Evolutionary conservation across 768 basidiomycete species (phyloP), one percentile per base, ranked within the genome.

Genomic region (Psilocybe azurescens): DNA sequence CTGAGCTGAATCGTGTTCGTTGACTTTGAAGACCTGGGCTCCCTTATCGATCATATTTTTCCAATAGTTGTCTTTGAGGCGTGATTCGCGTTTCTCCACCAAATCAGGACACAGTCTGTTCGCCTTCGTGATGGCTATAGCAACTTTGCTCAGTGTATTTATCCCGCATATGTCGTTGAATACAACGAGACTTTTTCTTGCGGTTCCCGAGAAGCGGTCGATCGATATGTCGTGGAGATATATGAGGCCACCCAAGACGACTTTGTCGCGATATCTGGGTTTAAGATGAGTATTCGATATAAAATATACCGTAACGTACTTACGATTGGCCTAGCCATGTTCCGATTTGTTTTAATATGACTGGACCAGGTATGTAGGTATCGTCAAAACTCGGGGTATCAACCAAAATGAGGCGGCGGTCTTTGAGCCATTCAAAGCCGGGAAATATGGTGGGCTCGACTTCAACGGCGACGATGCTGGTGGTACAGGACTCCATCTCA

Each of bases 321-420:
- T 39, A 54, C 53, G 38, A 18, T 38, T 54, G n/a, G 13, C 36
- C 24, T 5, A 54, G 18, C 53, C 53, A 54, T 7, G 36, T 24
- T 33, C 30, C 53, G n/a, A 54, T 20, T 11, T 20, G 32, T 39
- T 54, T 41, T 13, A 54, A 39, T n/a, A 54, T 54, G 9, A 18
- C 53, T n/a, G 38, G 16, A 18, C n/a, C 53, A 14, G 36, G 7
- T 20, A 9, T 18, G 18, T 41, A 54, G 53, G 53, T 41, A 20
- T 54, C 53, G 33, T 54, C 53, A 54, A 54, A 54, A n/a, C 53
- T 32, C 18, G 38, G 53, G 36, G 53, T 54, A 36, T 54, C 53
- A 5, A 54, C 33, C 13, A 54, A 8, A 20, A n/a, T 6, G 8
- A 54, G 13, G 13, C 33, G 32, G 11, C 38, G 18, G 16, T 39